Evolutionary conservation across 1,284 basidiomycete species (phyloP), one percentile per base, ranked within the genome.

Genomic region (Boletellus dicymbophilus): DNA sequence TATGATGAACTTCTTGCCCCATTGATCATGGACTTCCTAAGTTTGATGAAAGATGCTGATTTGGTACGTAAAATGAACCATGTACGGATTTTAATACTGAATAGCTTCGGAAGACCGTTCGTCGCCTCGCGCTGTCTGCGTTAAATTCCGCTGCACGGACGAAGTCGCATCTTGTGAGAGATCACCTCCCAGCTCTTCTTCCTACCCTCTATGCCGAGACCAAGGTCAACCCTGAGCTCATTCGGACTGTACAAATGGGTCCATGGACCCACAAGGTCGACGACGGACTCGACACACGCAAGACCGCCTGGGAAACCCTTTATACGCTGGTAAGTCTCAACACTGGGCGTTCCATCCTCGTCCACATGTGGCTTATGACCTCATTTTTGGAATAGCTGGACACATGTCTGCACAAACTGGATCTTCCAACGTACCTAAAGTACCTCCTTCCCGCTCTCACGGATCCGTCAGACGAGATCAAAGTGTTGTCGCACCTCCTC

Each of bases 221-320:
- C 0, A 69, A 80, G 28, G 72, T 95, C 61, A 91, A 93, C 60
- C 79, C 83, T 15, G 85, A 90, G 31, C 82, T 98, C 48, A 88
- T 98, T 61, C 84, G 93, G 27, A 92, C 90, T 7, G 95, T 99
- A 9, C 88, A 93, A 64, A 98, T 99, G 97, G 97, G 97, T 15
- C 97, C 97, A 1, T 99, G 95, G 88, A 95, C 90, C 46, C 93
- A 96, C 69, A 93, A 90, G 65, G 90, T 94, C 30, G 94, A 97
- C 61, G 93, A 96, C 58, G 94, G 95, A 44, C 76, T 97, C 11
- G 94, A 97, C 57, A 83, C 93, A n/a, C 85, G 93, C 48, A 95
- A 96, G 78, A 95, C 93, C 0, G 96, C 96, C 3, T 98, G 93
- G 71, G 96, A 99, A 72, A 96, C 95, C 6, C 92, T 99, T 79